Evolutionary conservation across 495 filamentous ascomycete species (phyloP).

Genomic region (Penicillium ucsense): DNA sequence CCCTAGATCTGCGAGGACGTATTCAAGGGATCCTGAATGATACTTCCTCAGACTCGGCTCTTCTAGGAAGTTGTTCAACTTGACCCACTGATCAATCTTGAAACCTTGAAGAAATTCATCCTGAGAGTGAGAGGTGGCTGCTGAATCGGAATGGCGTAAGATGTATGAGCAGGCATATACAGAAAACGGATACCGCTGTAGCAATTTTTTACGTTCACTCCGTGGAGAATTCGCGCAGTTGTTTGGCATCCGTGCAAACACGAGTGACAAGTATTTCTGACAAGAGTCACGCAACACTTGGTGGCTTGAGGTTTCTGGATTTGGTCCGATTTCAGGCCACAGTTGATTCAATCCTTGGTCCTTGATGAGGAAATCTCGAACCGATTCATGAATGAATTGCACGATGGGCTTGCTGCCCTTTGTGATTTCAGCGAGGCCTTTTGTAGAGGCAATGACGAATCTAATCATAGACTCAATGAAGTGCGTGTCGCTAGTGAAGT

Average conservation of each 20-base stretch:
- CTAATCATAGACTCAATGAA: not conserved
- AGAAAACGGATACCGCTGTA: slow-evolving; percentile 29
- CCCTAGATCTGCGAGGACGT: slow-evolving; percentile 37
- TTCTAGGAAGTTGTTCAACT: slow-evolving; percentile 28
- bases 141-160: slow-evolving; percentile 35
- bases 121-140: slow-evolving; percentile 25
- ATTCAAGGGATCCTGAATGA: slow-evolving; percentile 22
- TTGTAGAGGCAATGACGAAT: slow-evolving; percentile 27
- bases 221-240: not conserved
- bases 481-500: not conserved
- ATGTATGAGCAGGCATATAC: slow-evolving; percentile 35
- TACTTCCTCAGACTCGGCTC: slow-evolving; percentile 10
- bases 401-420: slow-evolving; percentile 14
- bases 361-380: slow-evolving; percentile 33
- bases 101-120: slow-evolving; percentile 26
- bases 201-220: not conserved
- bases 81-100: slow-evolving; percentile 24
- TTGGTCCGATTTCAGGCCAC: slow-evolving; percentile 18
- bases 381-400: slow-evolving; percentile 44
- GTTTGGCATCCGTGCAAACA: not conserved
- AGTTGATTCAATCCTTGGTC: slow-evolving; percentile 26
- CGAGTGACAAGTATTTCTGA: slow-evolving; percentile 12
- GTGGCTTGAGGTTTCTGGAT: slow-evolving; percentile 21
- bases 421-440: slow-evolving; percentile 34
- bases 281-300: slow-evolving; percentile 28